phyloP scores from a whole-genome alignment of 805 yeast genomes.

The Candida ipomoeae region DNA sequence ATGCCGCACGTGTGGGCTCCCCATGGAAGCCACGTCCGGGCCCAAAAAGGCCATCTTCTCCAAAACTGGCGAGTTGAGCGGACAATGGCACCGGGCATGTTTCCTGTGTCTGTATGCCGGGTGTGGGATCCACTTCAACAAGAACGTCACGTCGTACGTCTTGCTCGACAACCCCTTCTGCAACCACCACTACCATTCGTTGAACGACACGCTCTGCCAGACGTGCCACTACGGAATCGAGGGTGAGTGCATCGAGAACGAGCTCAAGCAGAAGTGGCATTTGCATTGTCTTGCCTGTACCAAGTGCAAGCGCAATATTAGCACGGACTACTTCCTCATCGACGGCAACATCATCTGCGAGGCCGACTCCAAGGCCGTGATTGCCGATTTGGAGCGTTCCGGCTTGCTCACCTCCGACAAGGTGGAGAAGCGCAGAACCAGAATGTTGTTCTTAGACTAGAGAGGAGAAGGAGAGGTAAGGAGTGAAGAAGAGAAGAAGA shows the following conservation, averaged over 20 bases:
- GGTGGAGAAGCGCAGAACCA: constrained; percentile 42
- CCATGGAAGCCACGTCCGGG: constrained; percentile 43
- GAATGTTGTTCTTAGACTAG: constrained; percentile 33
- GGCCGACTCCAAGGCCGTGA: constrained; percentile 30
- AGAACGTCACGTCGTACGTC: constrained; percentile 68
- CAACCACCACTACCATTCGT: constrained; percentile 66
- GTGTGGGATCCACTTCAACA: constrained; percentile 57
- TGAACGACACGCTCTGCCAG: constrained; percentile 71
- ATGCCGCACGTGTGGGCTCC: constrained; percentile 66
- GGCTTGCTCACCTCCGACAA: constrained; percentile 25
- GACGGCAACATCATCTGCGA: constrained; percentile 53
- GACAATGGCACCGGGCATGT: constrained; percentile 92
- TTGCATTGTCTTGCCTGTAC: constrained; percentile 65
- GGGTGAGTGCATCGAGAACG: constrained; percentile 85
- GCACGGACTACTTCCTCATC: constrained; percentile 51
- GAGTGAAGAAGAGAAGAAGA: too few species aligned
- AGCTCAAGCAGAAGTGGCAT: constrained; percentile 69
- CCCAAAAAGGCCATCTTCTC: constrained; percentile 66
- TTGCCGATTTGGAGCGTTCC: constrained; percentile 18
- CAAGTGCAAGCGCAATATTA: constrained; percentile 50
- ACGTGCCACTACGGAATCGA: constrained; percentile 75
- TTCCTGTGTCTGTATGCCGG: constrained; percentile 58
- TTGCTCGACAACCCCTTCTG: constrained; percentile 80
- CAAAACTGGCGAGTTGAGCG: constrained; percentile 77
- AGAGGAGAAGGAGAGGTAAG: too few species aligned